Evolutionary conservation across 2,329 filamentous ascomycete genomes (phyloP).

Genomic region (Neopestalotiopsis rosae): DNA sequence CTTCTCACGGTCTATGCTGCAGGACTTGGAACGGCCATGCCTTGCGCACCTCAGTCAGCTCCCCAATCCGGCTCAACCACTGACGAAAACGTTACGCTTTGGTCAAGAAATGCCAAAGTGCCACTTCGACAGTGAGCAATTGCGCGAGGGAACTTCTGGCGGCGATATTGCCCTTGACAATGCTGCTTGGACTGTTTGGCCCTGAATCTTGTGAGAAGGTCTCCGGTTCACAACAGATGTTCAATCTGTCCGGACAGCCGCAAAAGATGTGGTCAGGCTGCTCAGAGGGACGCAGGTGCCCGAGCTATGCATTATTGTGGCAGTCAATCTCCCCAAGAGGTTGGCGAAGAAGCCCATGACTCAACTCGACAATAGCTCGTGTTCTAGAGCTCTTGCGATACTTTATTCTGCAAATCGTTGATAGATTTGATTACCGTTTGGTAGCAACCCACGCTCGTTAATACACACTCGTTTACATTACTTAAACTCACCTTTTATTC

Average conservation of each 20-base stretch:
- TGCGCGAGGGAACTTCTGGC: neutral
- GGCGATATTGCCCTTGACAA: neutral
- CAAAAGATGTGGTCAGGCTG: neutral
- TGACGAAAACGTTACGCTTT: neutral
- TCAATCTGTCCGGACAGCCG: neutral
- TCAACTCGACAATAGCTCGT: slow-evolving; percentile 1
- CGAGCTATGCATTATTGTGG: neutral
- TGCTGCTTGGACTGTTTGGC: neutral
- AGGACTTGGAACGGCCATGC: slow-evolving; percentile 3
- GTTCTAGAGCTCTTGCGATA: slow-evolving; percentile 1
- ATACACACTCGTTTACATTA: slow-evolving; percentile 32
- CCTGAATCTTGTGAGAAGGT: neutral
- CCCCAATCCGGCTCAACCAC: neutral
- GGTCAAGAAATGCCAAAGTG: neutral
- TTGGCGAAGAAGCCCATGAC: neutral
- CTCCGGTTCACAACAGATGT: neutral
- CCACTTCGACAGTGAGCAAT: neutral
- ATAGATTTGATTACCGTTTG: slow-evolving; percentile 19
- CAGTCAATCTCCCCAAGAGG: neutral
- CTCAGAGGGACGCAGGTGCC: neutral
- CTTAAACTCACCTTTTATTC: neutral
- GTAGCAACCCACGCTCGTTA: slow-evolving; percentile 24
- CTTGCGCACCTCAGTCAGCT: neutral
- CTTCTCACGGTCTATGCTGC: slow-evolving; percentile 8
- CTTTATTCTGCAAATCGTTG: slow-evolving; percentile 9